Evolutionary conservation across 2,329 filamentous ascomycete species (phyloP).

Genomic region (Epicoccum sorghinum): DNA sequence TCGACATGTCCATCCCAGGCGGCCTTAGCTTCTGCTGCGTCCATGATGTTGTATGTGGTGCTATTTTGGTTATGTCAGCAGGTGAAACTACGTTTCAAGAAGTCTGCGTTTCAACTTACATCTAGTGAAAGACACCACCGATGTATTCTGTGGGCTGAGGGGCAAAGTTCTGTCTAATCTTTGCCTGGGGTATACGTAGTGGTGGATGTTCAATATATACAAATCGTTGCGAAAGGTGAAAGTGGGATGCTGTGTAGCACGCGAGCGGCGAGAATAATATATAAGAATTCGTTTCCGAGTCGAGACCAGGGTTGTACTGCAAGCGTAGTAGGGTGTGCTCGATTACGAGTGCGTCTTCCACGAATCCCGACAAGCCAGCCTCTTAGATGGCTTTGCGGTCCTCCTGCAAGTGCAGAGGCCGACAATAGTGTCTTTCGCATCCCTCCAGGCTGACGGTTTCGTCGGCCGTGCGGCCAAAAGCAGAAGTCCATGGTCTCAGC

Average conservation of each 20-base stretch:
- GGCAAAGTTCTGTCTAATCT: neutral
- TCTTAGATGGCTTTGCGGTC: constrained; percentile 11
- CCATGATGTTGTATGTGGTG: constrained; percentile 20
- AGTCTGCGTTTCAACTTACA: constrained; percentile 3
- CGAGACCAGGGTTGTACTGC: constrained; percentile 4
- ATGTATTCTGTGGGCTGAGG: neutral
- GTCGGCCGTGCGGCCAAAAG: constrained; percentile 16
- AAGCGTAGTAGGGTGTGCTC: constrained; percentile 11
- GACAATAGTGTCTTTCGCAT: constrained; percentile 9
- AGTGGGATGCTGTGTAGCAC: constrained; percentile 3
- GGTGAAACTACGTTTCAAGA: neutral
- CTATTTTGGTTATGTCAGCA: neutral
- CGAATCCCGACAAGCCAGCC: constrained; percentile 7
- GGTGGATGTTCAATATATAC: neutral
- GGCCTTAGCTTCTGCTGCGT: constrained; percentile 29
- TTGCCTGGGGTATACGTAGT: neutral
- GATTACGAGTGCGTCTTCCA: constrained; percentile 10
- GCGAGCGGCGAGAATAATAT: constrained; percentile 1
- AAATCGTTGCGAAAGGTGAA: constrained; percentile 1
- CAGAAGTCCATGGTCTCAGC: constrained; percentile 18
- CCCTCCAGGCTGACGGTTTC: constrained; percentile 14
- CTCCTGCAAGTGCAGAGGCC: constrained; percentile 11
- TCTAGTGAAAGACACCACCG: constrained; percentile 14
- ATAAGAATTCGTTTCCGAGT: constrained; percentile 7
- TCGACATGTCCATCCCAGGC: constrained; percentile 40